Base-by-base conservation (phyloP, 2,329 filamentous ascomycete species). In the Gnomoniopsis sp. region DNA sequence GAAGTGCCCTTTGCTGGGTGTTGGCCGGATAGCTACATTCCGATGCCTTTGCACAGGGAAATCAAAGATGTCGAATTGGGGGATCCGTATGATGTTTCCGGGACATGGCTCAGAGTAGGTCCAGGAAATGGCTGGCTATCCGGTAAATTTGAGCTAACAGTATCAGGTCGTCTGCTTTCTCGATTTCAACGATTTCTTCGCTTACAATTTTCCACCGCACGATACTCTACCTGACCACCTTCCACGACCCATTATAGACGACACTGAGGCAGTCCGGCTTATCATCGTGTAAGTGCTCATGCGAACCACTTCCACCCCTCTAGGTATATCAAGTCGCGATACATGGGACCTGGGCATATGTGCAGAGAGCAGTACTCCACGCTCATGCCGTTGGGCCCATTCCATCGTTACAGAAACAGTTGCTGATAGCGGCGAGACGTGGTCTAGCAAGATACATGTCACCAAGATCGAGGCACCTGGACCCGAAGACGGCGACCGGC, bases 181-280 rank as follows among this genome's bases (percentile, higher is more conserved):
- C 61, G 88, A 91, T 69, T 91, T 88, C 69, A 84, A 81, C 65
- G 88, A 91, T 68, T 84, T 93, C 43, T 88, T 87, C 69, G 74
- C 75, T 21, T 91, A 86, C 75, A 93, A 93, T 68, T 91, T 91
- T 67, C 74, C 74, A n/a, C 65, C 70, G 1, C 71, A 71, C 8
- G 71, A 76, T 7, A 69, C 75, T 12, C 70, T 77, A 1, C 74
- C 72, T 1, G 70, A 65, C 47, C 73, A 72, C 64, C 74, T 72
- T 55, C 82, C 76, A 2, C 79, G 83, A 0, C 75, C 72, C 1
- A 77, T 86, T 0, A 78, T 90, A 41, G 74, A 83, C 34, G 82
- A 79, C 0, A 81, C 82, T 61, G 88, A 92, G 75, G 88, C 87
- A 1, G 87, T 86, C 19, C 81, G 88, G 10, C 78, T 92, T 56